Evolutionary conservation across 805 yeast species (phyloP), one percentile per base, ranked within the genome.

Genomic region (Candida dajiaensis): DNA sequence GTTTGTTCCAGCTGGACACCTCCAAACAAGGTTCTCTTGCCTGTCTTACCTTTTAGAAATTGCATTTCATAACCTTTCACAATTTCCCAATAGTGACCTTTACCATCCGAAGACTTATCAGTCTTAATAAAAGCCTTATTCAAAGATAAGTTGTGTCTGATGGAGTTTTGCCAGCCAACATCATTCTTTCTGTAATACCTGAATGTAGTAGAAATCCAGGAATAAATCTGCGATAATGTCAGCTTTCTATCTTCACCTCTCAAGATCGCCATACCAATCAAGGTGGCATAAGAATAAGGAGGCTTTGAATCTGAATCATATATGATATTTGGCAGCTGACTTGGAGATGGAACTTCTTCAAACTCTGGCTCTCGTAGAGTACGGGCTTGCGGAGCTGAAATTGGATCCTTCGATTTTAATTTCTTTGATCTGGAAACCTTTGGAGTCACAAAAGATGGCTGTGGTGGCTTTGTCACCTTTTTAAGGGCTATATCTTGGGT

Each of bases 151-250:
- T 94, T 92, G 67, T 92, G 99, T 51, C 99, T 81, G 52, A 92
- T 94, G 29, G 97, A 90, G 67, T 92, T 92, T 67, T 92, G 97
- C 99, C 99, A 92, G 23, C 97, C 97, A 11, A 88, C 85, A 56
- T 89, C 96, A 49, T 86, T 85, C 52, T 78, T 80, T 52, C 82
- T 80, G 66, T 94, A 94, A 63, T 83, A 92, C 51, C 74, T 77
- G 65, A 90, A 92, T 33, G 95, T 85, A 40, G 80, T 81, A 9
- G 94, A 80, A 39, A 92, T 94, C 99, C 99, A 92, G 56, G 72
- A 75, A 69, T 92, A 92, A 38, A 92, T 94, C 59, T 89, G 96
- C 0, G 94, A 76, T 44, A 85, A 67, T 3, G 95, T 85, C 37
- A 89, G 72, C 51, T 83, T 83, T 41, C 84, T 74, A 15, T 71